Base-by-base conservation (phyloP, 2,329 filamentous ascomycete genomes). In the Scedosporium apiospermum region DNA sequence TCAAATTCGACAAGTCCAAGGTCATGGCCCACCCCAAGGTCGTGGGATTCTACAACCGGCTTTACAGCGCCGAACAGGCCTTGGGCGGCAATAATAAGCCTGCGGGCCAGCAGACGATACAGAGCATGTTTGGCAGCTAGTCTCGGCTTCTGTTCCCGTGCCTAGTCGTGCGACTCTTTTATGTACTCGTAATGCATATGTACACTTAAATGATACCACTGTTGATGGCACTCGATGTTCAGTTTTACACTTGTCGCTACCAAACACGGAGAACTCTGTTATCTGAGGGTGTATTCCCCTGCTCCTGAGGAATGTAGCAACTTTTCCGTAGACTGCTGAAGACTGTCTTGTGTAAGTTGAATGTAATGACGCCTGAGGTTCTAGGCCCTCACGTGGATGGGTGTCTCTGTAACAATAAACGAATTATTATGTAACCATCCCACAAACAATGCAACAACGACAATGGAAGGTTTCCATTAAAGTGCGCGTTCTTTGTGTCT, bases 1-100 rank as follows among this genome's bases (percentile, higher is more conserved):
- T 93, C 58, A 83, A 91, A 42, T 99, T 99, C 69, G 90, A 97
- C 69, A 89, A 91, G 67, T 83, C 78, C 65, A 98, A 96, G 75
- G 93, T 99, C 27, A 93, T 96, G 87, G 95, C 96, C 2, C 95
- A 99, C 71, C 88, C 91, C 1, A 87, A 87, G 68, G 95, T 99
- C 18, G 81, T 91, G 5, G 81, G 81, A 1, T 99, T 99, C 71
- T 99, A 99, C 73, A 82, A 85, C 65, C 89, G 90, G 69, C 77
- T 99, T 42, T 89, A 89, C 68, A 88, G 86, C 64, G 90, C 88
- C 3, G 89, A 90, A 60, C 77, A 85, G 46, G 77, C 76, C 6
- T 61, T 71, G 59, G 69, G 70, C 62, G 70, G 55, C 57, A 55
- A 12, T 23, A 55, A 55, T 23, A 55, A 55, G 51, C 51, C 51